Percentiles rank a stretch among this genome's conserved stretches.
Evolutionary conservation across 73 alveolate species (phyloP).

Genomic region (Paramecium bursaria): DNA sequence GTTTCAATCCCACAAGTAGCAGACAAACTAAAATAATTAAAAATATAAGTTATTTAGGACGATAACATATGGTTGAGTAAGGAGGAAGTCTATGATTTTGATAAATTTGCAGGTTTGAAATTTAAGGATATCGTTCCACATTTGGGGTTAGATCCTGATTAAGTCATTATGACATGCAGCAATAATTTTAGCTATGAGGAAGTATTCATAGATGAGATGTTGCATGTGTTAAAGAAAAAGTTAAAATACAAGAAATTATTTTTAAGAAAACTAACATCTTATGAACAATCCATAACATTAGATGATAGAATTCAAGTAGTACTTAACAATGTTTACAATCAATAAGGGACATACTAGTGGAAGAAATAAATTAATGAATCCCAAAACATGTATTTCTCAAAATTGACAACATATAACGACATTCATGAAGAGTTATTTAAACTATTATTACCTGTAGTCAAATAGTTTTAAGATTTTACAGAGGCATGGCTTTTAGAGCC

Average conservation of each 20-base stretch:
- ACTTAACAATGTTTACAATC: background rate
- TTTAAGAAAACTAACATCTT: background rate
- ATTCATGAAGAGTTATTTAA: conserved; percentile 11
- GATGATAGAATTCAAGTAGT: background rate
- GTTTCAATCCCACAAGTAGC: conserved; percentile 36
- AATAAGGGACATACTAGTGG: background rate
- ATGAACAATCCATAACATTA: background rate
- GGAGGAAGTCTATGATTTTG: background rate
- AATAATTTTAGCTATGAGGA: conserved; percentile 3
- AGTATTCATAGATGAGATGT: conserved; percentile 33
- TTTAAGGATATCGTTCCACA: conserved; percentile 17
- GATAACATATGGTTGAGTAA: conserved; percentile 4
- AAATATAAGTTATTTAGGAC: conserved; percentile 3
- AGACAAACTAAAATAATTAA: background rate
- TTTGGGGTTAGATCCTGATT: conserved; percentile 18
- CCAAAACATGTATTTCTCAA: background rate
- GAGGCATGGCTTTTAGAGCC: conserved; percentile 7
- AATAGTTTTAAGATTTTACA: conserved; percentile 25
- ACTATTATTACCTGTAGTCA: background rate
- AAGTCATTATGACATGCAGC: conserved; percentile 29
- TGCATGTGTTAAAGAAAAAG: conserved; percentile 9
- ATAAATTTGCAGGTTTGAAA: background rate
- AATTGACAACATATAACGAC: background rate
- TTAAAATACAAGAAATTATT: conserved; percentile 13
- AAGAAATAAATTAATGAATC: conserved; percentile 7